Conservation (phyloP, 768 basidiomycete genomes). For the Krasilnikovozyma curviuscula region DNA sequence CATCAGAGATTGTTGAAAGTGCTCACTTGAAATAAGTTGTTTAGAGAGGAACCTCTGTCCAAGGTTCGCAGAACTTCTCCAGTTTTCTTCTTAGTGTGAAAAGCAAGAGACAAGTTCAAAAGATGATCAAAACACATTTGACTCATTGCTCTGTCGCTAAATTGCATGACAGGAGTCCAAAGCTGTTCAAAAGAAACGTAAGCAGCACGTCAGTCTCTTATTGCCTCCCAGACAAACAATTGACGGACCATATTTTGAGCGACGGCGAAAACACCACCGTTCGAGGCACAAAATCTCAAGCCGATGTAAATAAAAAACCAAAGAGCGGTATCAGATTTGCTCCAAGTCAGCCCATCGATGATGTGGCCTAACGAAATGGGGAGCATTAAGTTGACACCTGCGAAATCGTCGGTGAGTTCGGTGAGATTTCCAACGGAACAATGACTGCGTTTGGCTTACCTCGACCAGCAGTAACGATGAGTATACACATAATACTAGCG, state of each 20-base stretch:
- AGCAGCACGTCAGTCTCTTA: too few relatives aligned
- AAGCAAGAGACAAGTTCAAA: slow-evolving; percentile 64
- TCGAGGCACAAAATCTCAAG: slow-evolving; percentile 54
- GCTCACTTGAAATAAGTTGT: slow-evolving; percentile 50
- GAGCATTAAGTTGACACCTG: slow-evolving; percentile 52
- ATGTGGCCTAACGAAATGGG: slow-evolving; percentile 52
- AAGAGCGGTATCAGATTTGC: too few relatives aligned
- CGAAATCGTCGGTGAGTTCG: too few relatives aligned
- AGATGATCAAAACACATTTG: slow-evolving; percentile 69
- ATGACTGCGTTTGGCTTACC: too few relatives aligned
- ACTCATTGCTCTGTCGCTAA: slow-evolving; percentile 49
- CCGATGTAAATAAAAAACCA: slow-evolving; percentile 48
- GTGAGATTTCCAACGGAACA: too few relatives aligned
- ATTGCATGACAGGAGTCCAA: slow-evolving; percentile 59
- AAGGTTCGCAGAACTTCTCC: slow-evolving; percentile 61
- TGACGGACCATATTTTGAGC: slow-evolving; percentile 18
- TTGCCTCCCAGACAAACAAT: too few relatives aligned
- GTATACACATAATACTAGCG: slow-evolving; percentile 47
- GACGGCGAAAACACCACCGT: slow-evolving; percentile 40
- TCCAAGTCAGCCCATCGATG: slow-evolving; percentile 28
- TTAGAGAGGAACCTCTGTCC: slow-evolving; percentile 57
- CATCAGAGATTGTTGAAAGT: neutral
- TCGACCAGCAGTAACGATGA: slow-evolving; percentile 53
- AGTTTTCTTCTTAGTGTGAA: slow-evolving; percentile 63
- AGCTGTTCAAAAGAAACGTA: slow-evolving; percentile 3